Evolutionary conservation across 306 rosid species (phyloP).

Genomic region (Medicago ruthenica): DNA sequence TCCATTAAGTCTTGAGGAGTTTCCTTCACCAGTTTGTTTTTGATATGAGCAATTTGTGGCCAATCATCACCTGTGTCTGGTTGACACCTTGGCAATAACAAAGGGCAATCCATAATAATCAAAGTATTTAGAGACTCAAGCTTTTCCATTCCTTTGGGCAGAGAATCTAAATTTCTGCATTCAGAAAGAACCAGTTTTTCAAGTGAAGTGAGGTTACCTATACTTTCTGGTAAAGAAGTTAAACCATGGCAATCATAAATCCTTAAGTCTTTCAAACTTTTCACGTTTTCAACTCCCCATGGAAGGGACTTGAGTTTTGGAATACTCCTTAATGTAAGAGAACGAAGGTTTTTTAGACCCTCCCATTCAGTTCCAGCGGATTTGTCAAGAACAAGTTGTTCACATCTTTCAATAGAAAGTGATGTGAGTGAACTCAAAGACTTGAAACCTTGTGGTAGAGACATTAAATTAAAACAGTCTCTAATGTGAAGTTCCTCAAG

Average conservation of each 20-base stretch:
- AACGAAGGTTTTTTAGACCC: constrained; percentile 4
- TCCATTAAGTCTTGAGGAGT: background rate
- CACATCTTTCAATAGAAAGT: constrained; percentile 24
- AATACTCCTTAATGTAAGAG: background rate
- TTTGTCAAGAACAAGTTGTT: background rate
- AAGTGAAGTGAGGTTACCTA: constrained; percentile 6
- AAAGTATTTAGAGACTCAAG: background rate
- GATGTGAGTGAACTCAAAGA: background rate
- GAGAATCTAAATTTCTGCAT: constrained; percentile 1
- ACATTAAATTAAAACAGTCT: background rate
- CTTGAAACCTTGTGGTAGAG: constrained; percentile 16
- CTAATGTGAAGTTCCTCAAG: constrained; percentile 8
- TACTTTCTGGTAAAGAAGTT: constrained; percentile 1
- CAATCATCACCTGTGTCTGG: constrained; percentile 42
- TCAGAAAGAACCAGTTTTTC: background rate
- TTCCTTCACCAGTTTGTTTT: background rate
- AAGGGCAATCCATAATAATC: constrained; percentile 21
- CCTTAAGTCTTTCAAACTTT: background rate
- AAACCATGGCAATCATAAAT: constrained; percentile 22
- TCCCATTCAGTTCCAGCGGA: background rate
- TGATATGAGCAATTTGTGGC: constrained; percentile 33
- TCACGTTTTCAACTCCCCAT: background rate
- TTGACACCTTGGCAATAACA: constrained; percentile 37
- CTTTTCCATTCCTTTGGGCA: background rate
- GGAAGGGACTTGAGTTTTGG: constrained; percentile 33